These are phyloP conservation scores for Cutaneotrichosporon sp. DNA, from an alignment of 1,284 basidiomycete genomes.

Conservation along the genomic window DNA sequence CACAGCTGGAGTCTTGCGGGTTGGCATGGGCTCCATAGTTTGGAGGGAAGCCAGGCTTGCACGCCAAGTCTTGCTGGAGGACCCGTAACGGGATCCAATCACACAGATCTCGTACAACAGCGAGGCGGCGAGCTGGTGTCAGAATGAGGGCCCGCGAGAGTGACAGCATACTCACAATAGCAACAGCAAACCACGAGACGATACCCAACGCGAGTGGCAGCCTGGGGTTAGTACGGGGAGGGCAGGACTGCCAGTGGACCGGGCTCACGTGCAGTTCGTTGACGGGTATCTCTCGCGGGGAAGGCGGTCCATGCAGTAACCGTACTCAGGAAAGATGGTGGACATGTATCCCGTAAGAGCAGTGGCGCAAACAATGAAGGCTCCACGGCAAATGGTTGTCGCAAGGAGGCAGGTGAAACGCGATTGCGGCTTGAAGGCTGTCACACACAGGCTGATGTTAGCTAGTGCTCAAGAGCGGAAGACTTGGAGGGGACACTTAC, in stretches of 20 bases:
- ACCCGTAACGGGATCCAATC: not conserved
- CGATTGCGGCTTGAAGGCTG: not conserved
- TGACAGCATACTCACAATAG: not conserved
- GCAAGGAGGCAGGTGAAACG: not conserved
- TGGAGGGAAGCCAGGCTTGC: not conserved
- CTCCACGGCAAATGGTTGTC: not conserved
- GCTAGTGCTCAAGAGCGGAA: not conserved
- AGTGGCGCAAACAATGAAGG: not conserved
- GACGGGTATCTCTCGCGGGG: too few species aligned
- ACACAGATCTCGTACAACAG: not conserved
- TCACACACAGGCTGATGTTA: not conserved
- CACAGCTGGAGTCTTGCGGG: too few species aligned
- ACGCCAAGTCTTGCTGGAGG: not conserved
- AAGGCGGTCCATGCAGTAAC: not conserved
- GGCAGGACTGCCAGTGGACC: too few species aligned
- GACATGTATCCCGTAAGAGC: not conserved
- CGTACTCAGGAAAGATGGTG: not conserved
- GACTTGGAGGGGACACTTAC: not conserved
- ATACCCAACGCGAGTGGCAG: not conserved
- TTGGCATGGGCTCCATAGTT: not conserved
- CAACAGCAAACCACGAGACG: not conserved
- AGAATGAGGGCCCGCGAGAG: not conserved
- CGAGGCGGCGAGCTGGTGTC: not conserved
- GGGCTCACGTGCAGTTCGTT: too few species aligned
- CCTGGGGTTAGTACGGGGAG: not conserved